Evolutionary conservation across 495 filamentous ascomycete species (phyloP).

Genomic region (Podospora bellae-mahoneyi): DNA sequence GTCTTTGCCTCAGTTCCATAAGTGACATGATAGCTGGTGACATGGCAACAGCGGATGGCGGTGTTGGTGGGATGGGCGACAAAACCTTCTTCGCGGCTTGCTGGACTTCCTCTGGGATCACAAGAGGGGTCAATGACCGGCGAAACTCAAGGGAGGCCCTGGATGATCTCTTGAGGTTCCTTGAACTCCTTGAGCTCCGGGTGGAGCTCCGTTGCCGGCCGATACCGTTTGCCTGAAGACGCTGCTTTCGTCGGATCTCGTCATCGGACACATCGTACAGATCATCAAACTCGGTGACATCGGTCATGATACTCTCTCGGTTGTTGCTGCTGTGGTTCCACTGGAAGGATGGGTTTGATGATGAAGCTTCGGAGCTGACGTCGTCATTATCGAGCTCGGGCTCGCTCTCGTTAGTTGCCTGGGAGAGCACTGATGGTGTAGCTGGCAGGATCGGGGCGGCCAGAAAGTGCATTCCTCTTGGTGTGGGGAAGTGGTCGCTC

Average conservation of each 20-base stretch:
- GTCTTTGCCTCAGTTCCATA: slow-evolving; percentile 51
- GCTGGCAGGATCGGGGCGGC: slow-evolving; percentile 51
- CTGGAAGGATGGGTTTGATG: slow-evolving; percentile 49
- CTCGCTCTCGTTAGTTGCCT: slow-evolving; percentile 28
- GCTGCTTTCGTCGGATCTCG: slow-evolving; percentile 34
- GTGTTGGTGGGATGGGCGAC: slow-evolving; percentile 74
- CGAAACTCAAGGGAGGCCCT: slow-evolving; percentile 33
- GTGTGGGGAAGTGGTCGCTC: slow-evolving; percentile 61
- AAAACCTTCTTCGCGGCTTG: slow-evolving; percentile 34
- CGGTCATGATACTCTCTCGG: slow-evolving; percentile 51
- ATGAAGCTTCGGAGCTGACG: slow-evolving; percentile 48
- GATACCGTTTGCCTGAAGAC: slow-evolving; percentile 36
- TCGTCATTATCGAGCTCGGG: slow-evolving; percentile 36
- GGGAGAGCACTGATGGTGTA: slow-evolving; percentile 38
- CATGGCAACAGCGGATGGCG: slow-evolving; percentile 70
- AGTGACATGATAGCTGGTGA: slow-evolving; percentile 69
- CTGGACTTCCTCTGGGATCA: slow-evolving; percentile 57
- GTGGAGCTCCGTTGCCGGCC: slow-evolving; percentile 33
- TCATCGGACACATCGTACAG: slow-evolving; percentile 81
- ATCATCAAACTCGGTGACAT: slow-evolving; percentile 72
- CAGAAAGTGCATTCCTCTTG: slow-evolving; percentile 55
- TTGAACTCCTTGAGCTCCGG: slow-evolving; percentile 26
- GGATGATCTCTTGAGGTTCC: slow-evolving; percentile 25
- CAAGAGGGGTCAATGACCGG: slow-evolving; percentile 59
- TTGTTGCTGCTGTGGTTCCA: slow-evolving; percentile 44